Conservation (phyloP, 2,329 filamentous ascomycete species). For the Pyricularia sp. region DNA sequence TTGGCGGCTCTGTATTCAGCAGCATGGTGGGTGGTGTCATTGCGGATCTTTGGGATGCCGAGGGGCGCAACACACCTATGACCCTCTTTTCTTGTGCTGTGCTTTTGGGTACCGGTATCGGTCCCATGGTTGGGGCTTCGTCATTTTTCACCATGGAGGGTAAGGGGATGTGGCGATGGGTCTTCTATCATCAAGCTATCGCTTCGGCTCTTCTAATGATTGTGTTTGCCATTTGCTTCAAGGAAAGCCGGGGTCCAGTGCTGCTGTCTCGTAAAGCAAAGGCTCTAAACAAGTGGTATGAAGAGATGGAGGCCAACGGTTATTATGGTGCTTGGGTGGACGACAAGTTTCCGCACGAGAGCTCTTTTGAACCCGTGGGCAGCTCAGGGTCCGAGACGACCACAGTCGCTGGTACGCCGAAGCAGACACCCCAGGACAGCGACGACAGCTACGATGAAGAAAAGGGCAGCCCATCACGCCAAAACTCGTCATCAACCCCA, state of each 20-base stretch:
- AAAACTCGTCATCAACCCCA: background rate
- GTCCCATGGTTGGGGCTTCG: constrained; percentile 57
- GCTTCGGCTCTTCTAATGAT: constrained; percentile 53
- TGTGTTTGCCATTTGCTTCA: constrained; percentile 60
- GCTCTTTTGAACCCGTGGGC: background rate
- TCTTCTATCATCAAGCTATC: constrained; percentile 81
- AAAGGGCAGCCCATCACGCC: background rate
- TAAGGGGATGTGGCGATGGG: constrained; percentile 62
- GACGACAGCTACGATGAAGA: background rate
- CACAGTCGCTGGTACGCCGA: background rate
- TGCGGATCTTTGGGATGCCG: constrained; percentile 71
- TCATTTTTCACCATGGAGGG: constrained; percentile 43
- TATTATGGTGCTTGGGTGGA: constrained; percentile 36
- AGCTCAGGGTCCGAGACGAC: background rate
- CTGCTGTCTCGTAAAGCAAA: constrained; percentile 67
- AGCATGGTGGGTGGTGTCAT: constrained; percentile 92
- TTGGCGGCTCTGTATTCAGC: constrained; percentile 70
- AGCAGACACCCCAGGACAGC: background rate
- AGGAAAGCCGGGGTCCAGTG: constrained; percentile 75
- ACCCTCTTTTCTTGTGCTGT: constrained; percentile 75
- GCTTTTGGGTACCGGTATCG: constrained; percentile 69
- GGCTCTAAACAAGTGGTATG: constrained; percentile 71
- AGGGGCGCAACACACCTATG: constrained; percentile 83
- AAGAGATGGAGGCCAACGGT: constrained; percentile 57
- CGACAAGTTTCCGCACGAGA: constrained; percentile 6